Percentiles rank a stretch among this genome's conserved stretches.
Evolutionary conservation across 2,329 filamentous ascomycete genomes (phyloP).

Genomic region (Fusarium fujikuroi): DNA sequence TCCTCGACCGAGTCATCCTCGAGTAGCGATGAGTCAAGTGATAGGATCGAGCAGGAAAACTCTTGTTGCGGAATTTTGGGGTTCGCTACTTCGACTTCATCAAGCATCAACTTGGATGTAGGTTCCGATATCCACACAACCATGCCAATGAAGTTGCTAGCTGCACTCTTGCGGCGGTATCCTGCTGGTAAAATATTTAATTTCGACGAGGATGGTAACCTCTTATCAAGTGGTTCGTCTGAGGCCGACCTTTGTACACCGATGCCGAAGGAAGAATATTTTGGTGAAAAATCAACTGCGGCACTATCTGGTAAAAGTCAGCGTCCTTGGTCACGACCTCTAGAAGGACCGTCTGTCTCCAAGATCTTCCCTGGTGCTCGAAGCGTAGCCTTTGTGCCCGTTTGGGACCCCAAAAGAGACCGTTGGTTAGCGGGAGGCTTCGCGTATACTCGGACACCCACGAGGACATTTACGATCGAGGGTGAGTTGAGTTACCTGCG

Average conservation of each 20-base stretch:
- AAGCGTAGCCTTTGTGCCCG: constrained; percentile 59
- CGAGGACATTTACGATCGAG: constrained; percentile 56
- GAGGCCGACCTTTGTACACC: constrained; percentile 39
- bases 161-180: constrained; percentile 56
- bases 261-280: background rate
- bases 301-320: background rate
- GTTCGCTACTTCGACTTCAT: constrained; percentile 50
- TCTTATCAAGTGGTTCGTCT: constrained; percentile 48
- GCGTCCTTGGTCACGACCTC: constrained; percentile 4
- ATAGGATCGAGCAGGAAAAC: constrained; percentile 3
- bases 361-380: constrained; percentile 55
- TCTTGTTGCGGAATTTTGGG: constrained; percentile 51
- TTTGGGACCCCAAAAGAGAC: constrained; percentile 59
- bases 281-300: background rate
- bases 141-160: constrained; percentile 54
- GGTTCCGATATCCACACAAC: constrained; percentile 30
- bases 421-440: constrained; percentile 62
- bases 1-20: constrained; percentile 12
- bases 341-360: constrained; percentile 39
- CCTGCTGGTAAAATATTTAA: constrained; percentile 59
- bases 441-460: constrained; percentile 57
- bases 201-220: constrained; percentile 53
- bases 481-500: constrained; percentile 62
- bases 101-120: constrained; percentile 48
- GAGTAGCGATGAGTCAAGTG: constrained; percentile 46